Base-by-base conservation (phyloP, 2,329 filamentous ascomycete species). In the Colletotrichum lindemuthianum region DNA sequence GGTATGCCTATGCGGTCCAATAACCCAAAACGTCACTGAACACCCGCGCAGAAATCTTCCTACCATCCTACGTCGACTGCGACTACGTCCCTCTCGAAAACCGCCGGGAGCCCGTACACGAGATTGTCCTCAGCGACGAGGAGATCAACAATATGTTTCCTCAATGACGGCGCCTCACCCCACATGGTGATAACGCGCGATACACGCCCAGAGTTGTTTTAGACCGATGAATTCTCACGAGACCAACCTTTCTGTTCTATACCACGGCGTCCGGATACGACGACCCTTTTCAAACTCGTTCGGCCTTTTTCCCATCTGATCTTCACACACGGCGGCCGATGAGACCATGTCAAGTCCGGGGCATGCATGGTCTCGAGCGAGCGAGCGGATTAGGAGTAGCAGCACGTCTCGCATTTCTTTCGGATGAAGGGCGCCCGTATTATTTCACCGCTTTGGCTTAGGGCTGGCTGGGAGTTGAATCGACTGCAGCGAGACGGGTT, bases 41-140 rank as follows among this genome's bases (percentile, higher is more conserved):
- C 59, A 36, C 63, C 13, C 2, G 8, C 59, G 8, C 68, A 90
- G 91, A 94, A 74, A 92, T 94, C 76, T 94, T 94, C 78, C 85
- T 94, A 2, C 91, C 91, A 1, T 92, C 90, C 8, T 93, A 93
- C 74, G 81, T 90, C 71, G 90, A 92, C 76, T 88, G 86, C 80
- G 89, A 92, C 70, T 91, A 91, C 73, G 84, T 88, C 41, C 90
- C 91, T 45, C 84, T 94, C 72, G 90, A 93, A 76, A 88, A 90
- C 75, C 88, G 87, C 69, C 89, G 89, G 72, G 91, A 94, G 69
- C 90, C 91, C 1, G 90, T 95, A 53, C 83, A 92, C 77, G 92
- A 95, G 73, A 93, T 95, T 69, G 81, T 87, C 60, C 81, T 95
- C 60, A 93, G 86, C 70, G 91, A 95, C 68, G 91, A 94, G 76